Evolutionary conservation across 805 yeast species (phyloP).

Genomic region (Torulaspora franciscae): DNA sequence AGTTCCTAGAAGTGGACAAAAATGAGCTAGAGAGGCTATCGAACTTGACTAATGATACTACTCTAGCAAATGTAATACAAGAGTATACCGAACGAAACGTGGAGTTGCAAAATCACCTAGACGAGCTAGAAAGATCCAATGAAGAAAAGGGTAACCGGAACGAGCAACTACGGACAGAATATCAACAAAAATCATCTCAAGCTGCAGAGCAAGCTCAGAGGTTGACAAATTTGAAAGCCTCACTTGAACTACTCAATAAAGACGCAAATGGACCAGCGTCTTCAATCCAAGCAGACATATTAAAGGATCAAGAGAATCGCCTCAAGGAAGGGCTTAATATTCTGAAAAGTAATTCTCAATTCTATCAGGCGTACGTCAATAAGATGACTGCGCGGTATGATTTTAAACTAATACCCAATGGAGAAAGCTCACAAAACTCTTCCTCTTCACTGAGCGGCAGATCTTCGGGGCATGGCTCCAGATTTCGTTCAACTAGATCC

Average conservation of each 20-base stretch:
- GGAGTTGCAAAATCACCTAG: constrained; percentile 18
- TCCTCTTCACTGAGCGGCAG: constrained; percentile 15
- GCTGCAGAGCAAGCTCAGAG: constrained; percentile 43
- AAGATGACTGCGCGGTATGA: constrained; percentile 20
- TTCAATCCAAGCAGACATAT: constrained; percentile 22
- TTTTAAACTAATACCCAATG: constrained; percentile 8
- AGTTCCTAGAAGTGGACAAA: constrained; percentile 11
- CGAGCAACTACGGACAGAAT: constrained; percentile 37
- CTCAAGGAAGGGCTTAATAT: constrained; percentile 16
- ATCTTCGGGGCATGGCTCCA: constrained; percentile 7
- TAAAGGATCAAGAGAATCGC: constrained; percentile 10
- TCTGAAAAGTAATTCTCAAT: constrained; percentile 16
- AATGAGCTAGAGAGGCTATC: constrained; percentile 9
- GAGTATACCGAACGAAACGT: constrained; percentile 6
- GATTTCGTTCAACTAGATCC: constrained; percentile 25
- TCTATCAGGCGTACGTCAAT: constrained; percentile 22
- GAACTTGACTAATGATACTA: constrained; percentile 6
- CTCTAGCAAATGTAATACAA: constrained; percentile 10
- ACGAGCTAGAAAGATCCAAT: constrained; percentile 55
- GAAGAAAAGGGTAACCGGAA: constrained; percentile 28
- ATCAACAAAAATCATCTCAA: constrained; percentile 43
- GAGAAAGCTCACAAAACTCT: constrained; percentile 8
- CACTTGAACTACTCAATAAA: constrained; percentile 26
- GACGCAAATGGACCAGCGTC: constrained; percentile 37
- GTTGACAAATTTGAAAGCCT: constrained; percentile 24